Percentiles rank a stretch among this genome's conserved stretches.
Conservation (phyloP, 1,284 basidiomycete genomes). For the Ustilago vetiveriae region DNA sequence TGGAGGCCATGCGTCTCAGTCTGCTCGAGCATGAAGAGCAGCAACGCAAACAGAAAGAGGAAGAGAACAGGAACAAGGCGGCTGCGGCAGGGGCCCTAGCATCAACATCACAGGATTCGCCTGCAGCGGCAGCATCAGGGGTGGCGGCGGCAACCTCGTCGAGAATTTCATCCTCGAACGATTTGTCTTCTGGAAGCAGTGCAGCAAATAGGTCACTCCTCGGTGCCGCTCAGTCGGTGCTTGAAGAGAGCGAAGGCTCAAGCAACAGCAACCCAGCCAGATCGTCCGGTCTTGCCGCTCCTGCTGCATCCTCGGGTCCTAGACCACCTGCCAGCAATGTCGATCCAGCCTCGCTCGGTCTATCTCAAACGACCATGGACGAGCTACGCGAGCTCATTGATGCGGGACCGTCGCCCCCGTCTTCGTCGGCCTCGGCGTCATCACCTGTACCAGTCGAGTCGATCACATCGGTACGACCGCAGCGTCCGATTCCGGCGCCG, state of each 20-base stretch:
- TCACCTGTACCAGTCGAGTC: conserved; percentile 1
- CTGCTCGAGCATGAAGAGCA: conserved; percentile 82
- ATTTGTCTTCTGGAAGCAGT: background rate
- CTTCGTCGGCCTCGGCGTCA: conserved; percentile 20
- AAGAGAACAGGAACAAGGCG: conserved; percentile 48
- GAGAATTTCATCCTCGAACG: conserved; percentile 9
- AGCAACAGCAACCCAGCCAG: conserved; percentile 1
- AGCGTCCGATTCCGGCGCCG: conserved; percentile 21
- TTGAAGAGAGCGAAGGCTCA: conserved; percentile 28
- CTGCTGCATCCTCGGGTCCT: conserved; percentile 1
- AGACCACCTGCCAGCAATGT: conserved; percentile 7
- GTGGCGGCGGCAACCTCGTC: conserved; percentile 15
- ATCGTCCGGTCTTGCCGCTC: background rate
- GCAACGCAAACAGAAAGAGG: conserved; percentile 65
- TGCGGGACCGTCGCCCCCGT: conserved; percentile 27
- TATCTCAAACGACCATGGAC: conserved; percentile 50
- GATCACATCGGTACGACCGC: conserved; percentile 2
- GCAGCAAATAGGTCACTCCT: conserved; percentile 1
- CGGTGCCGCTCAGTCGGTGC: conserved; percentile 20
- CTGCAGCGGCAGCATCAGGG: too few species aligned
- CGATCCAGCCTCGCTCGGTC: conserved; percentile 39
- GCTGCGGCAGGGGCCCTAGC: conserved; percentile 1
- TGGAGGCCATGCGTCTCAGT: conserved; percentile 97
- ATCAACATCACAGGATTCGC: background rate
- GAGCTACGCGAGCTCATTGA: conserved; percentile 59